Evolutionary conservation across 2,329 filamentous ascomycete genomes (phyloP).

Genomic region (Atkinsonella texensis): DNA sequence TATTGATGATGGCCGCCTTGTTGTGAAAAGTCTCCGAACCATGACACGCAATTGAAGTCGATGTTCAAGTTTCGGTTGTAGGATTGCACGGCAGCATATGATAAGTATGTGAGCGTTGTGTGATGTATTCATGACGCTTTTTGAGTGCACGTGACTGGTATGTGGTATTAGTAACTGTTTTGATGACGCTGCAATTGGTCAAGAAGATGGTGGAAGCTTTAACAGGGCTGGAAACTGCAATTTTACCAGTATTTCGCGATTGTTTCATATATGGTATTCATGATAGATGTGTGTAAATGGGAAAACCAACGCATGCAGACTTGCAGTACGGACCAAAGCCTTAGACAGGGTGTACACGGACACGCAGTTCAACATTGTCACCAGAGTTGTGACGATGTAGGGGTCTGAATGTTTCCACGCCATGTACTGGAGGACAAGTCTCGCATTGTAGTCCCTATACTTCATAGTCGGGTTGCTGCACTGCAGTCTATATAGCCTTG

Average conservation of each 20-base stretch:
- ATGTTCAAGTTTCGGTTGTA: not conserved
- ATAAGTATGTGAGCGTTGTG: not conserved
- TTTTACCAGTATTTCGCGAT: too few species aligned
- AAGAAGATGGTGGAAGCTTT: not conserved
- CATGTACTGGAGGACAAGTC: too few species aligned
- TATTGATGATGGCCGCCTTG: not conserved
- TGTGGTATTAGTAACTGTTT: not conserved
- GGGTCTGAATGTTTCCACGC: too few species aligned
- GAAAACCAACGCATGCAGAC: not conserved
- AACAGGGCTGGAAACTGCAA: too few species aligned
- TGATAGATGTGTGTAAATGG: too few species aligned
- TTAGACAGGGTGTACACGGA: not conserved
- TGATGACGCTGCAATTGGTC: not conserved
- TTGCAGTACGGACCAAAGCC: not conserved
- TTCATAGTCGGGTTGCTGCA: too few species aligned
- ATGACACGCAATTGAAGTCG: not conserved
- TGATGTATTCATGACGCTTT: not conserved
- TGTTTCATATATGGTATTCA: too few species aligned
- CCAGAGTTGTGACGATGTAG: too few species aligned
- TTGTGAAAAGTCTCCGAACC: not conserved
- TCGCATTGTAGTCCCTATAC: too few species aligned
- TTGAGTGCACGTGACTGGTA: conserved; percentile 1
- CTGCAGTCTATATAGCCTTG: too few species aligned
- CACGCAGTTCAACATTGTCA: too few species aligned
- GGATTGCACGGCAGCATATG: not conserved